Evolutionary conservation across 768 basidiomycete genomes (phyloP).

Genomic region (Lactarius sanguifluus): DNA sequence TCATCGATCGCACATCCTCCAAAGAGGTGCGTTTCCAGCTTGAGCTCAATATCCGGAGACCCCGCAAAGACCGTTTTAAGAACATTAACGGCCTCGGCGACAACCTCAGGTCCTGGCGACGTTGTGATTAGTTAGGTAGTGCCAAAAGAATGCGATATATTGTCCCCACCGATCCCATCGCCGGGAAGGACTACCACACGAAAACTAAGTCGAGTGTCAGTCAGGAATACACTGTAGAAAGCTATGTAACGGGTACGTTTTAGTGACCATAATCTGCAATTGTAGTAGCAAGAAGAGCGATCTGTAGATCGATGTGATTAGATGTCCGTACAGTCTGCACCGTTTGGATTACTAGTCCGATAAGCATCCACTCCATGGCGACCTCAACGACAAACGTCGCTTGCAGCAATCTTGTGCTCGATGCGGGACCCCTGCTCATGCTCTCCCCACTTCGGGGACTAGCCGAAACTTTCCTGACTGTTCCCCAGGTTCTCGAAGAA

Average conservation of each 20-base stretch:
- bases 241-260: slow-evolving; percentile 30
- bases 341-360: not conserved
- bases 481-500: slow-evolving; percentile 88
- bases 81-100: slow-evolving; percentile 80
- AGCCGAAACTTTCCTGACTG: slow-evolving; percentile 81
- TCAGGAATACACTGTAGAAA: not conserved
- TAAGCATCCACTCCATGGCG: slow-evolving; percentile 15
- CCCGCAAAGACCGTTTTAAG: slow-evolving; percentile 67
- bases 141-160: not conserved
- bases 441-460: slow-evolving; percentile 87
- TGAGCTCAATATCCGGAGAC: slow-evolving; percentile 65
- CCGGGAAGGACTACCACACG: slow-evolving; percentile 90
- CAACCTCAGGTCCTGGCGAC: slow-evolving; percentile 83
- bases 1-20: slow-evolving; percentile 94
- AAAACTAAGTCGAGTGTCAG: slow-evolving; percentile 52
- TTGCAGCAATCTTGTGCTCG: slow-evolving; percentile 83
- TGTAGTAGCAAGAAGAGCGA: not conserved
- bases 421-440: slow-evolving; percentile 91
- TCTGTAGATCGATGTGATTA: slow-evolving; percentile 5
- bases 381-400: slow-evolving; percentile 38
- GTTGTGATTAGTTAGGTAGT: slow-evolving; percentile 4
- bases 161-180: slow-evolving; percentile 84
- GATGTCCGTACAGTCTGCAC: not conserved
- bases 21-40: slow-evolving; percentile 74
- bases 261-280: slow-evolving; percentile 16